Percentiles rank a stretch among this genome's conserved stretches.
Conservation (phyloP, 441 rosid species). For the Arabidopsis lyrata region DNA sequence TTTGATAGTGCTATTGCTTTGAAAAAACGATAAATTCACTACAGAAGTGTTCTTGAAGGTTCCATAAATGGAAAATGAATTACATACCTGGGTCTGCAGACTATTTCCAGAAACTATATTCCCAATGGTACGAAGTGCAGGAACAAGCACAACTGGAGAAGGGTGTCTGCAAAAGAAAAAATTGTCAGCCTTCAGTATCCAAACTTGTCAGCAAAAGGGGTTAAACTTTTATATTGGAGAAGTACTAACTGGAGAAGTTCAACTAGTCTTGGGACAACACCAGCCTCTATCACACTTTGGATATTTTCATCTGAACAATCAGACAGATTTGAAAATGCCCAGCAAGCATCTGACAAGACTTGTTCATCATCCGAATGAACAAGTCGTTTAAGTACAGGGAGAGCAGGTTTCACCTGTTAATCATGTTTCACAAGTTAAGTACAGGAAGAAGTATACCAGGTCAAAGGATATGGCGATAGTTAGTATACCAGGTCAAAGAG, state of each 20-base stretch:
- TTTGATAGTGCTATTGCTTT: not conserved
- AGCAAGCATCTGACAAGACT: conserved; percentile 86
- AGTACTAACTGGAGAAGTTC: conserved; percentile 70
- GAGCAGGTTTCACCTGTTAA: conserved; percentile 75
- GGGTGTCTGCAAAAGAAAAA: conserved; percentile 57
- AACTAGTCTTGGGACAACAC: conserved; percentile 72
- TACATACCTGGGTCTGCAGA: conserved; percentile 76
- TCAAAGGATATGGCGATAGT: too few species aligned
- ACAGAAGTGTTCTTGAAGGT: not conserved
- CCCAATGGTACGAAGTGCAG: conserved; percentile 83
- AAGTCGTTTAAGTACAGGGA: conserved; percentile 72
- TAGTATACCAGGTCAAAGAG: conserved; percentile 74
- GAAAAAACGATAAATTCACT: not conserved
- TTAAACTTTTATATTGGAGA: not conserved
- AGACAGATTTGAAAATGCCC: conserved; percentile 78
- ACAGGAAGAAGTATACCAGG: too few species aligned
- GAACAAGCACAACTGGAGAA: conserved; percentile 70
- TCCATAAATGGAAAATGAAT: not conserved
- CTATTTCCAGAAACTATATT: conserved; percentile 87
- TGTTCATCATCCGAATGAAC: conserved; percentile 78
- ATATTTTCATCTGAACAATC: conserved; percentile 84
- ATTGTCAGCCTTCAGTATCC: not conserved
- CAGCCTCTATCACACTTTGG: conserved; percentile 74
- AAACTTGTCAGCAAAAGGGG: not conserved
- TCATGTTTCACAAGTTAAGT: conserved; percentile 1